Base-by-base conservation (phyloP, 2,329 filamentous ascomycete species). In the Fusarium chaquense region DNA sequence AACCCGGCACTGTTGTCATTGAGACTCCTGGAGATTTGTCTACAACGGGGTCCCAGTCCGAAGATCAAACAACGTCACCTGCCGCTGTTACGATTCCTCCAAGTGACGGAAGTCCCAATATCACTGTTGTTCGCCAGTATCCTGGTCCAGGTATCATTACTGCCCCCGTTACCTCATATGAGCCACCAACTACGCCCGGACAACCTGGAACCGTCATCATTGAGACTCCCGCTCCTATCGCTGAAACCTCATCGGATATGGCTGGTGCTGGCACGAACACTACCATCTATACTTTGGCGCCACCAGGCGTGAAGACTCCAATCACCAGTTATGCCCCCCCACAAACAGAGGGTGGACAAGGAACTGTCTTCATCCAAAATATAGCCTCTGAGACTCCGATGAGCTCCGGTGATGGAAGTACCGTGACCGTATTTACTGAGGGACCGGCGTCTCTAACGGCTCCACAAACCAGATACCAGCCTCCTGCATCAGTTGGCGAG, bases 151-250 rank as follows among this genome's bases (percentile, higher is more conserved):
- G 46, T 36, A 33, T 65, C 2, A 66, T 67, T 26, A 67, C 62
- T 24, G 62, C 41, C 15, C 62, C 65, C 2, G 20, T 67, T 16
- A 67, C 62, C 2, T 67, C 51, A 3, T 67, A 62, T 5, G 57
- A 62, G 26, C 57, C 65, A 33, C 65, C 65, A 13, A 67, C n/a
- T 12, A n/a, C 22, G 15, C 38, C 62, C 4, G 65, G 62, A 10
- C 47, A 62, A n/a, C 62, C 65, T 20, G 65, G 64, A 22, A 67
- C 64, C 2, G 49, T 67, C 13, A 33, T 67, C 12, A 67, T 67
- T 13, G 64, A 67, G 40, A 67, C 64, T 3, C 64, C 64, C 3
- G 62, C 62, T 30, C 46, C 57, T 30, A 30, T 30, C 28, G 28
- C 28, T 30, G 10, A 30, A 30, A 30, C 28, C 28, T 30, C 28